phyloP scores from a whole-genome alignment of 2,329 filamentous ascomycete genomes.

The Paradendryphiella salina region DNA sequence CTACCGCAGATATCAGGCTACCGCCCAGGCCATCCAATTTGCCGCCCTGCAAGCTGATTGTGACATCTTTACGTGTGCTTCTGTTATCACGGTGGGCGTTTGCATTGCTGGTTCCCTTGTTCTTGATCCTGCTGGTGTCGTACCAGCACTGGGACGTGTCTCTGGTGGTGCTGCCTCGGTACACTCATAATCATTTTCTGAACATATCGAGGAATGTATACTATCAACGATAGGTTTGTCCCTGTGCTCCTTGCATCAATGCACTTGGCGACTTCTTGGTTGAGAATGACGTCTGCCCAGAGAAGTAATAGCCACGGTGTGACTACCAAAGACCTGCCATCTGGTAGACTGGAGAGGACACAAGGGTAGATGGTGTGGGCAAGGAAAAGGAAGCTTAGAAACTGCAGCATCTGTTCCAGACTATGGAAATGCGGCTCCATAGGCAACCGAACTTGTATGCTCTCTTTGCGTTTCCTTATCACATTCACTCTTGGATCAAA shows the following conservation, averaged over 20 bases:
- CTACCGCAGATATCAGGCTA: constrained; percentile 9
- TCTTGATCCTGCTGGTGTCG: constrained; percentile 7
- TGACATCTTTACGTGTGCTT: constrained; percentile 12
- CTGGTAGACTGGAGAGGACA: neutral
- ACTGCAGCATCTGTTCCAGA: neutral
- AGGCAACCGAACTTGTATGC: neutral
- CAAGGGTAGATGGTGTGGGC: neutral
- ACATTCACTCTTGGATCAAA: constrained; percentile 4
- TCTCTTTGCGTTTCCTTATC: constrained; percentile 5
- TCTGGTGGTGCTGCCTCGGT: constrained; percentile 10
- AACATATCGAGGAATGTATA: neutral
- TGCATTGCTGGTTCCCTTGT: constrained; percentile 9
- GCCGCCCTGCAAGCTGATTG: constrained; percentile 10
- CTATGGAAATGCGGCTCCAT: no score
- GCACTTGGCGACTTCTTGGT: constrained; percentile 12
- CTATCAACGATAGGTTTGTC: constrained; percentile 8
- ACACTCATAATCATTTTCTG: neutral
- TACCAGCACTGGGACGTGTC: constrained; percentile 2
- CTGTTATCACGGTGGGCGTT: constrained; percentile 5
- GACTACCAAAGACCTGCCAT: neutral
- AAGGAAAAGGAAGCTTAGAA: neutral
- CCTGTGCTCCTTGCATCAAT: constrained; percentile 9
- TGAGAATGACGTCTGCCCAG: constrained; percentile 8
- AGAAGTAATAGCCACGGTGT: neutral
- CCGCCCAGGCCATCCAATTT: constrained; percentile 10